Evolutionary conservation across 768 basidiomycete genomes (phyloP).

Genomic region (Suillus subluteus): DNA sequence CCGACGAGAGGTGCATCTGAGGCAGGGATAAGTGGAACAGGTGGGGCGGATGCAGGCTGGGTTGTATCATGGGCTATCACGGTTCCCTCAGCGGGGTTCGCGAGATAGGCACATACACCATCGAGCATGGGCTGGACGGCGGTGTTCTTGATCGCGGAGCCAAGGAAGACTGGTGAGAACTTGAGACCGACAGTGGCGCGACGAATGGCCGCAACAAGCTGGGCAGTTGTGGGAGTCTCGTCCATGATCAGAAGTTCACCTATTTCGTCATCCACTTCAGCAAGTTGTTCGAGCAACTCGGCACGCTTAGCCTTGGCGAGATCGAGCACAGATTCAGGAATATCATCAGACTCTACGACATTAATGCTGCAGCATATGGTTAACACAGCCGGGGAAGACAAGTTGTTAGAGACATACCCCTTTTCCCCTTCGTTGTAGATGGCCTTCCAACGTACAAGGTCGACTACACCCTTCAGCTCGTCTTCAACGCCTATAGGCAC

Average conservation of each 20-base stretch:
- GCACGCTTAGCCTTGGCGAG: conserved; percentile 83
- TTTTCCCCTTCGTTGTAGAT: conserved; percentile 94
- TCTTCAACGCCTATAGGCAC: conserved; percentile 93
- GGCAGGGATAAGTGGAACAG: conserved; percentile 79
- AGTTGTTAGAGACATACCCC: conserved; percentile 61
- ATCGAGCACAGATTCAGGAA: conserved; percentile 74
- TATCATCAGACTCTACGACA: conserved; percentile 83
- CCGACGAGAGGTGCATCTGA: conserved; percentile 88
- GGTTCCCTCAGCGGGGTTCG: conserved; percentile 79
- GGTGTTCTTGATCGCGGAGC: conserved; percentile 97
- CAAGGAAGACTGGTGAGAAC: conserved; percentile 96
- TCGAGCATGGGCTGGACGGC: conserved; percentile 93
- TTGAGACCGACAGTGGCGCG: conserved; percentile 86
- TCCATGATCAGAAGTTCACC: conserved; percentile 91
- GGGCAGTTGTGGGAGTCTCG: conserved; percentile 66
- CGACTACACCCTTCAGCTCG: conserved; percentile 88
- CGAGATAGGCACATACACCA: conserved; percentile 94
- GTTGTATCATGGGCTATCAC: conserved; percentile 84
- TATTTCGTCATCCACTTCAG: conserved; percentile 96
- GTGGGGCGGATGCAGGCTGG: conserved; percentile 64
- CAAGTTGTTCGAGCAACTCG: conserved; percentile 93
- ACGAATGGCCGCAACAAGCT: conserved; percentile 84
- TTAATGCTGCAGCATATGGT: conserved; percentile 53
- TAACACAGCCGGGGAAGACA: neutral
- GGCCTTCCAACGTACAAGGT: conserved; percentile 92